Evolutionary conservation across 352 stramenopile genomes (phyloP), one percentile per base, ranked within the genome.

Genomic region (Blastocystis sp.): DNA sequence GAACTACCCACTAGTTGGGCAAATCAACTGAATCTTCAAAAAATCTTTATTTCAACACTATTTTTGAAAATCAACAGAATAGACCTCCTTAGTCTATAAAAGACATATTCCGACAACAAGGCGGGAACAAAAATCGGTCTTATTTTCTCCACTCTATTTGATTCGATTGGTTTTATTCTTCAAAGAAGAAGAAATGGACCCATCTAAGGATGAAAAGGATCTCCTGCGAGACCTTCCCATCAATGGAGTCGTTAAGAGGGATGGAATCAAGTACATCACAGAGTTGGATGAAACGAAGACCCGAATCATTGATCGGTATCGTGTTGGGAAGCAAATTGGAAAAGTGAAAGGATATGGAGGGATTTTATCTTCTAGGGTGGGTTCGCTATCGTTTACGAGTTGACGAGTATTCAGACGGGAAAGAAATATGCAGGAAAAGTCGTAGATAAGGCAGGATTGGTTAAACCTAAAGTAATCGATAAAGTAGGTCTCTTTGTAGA

Each of bases 341-440:
- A 84, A 84, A 30, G 73, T 84, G 51, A 15, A 53, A 0, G 35
- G 6, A 59, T 37, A 35, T 30, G 5, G 1, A 9, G 17, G 2
- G 7, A 37, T 64, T n/a, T 44, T 19, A 54, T 37, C 51, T 19
- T 35, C 7, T 78, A 89, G 78, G 78, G 78, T 11, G 78, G 78
- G 0, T 89, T 89, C 30, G 78, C 78, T 24, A 44, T 40, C 42
- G 78, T 89, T 27, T 89, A 89, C 58, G 60, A 89, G 57, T 27
- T 89, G 44, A 79, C 60, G 24, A 79, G 78, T 44, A 48, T 89
- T 56, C 60, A 64, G 40, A 79, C 40, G 0, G 66, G 66, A n/a
- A 89, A 79, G 44, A 79, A 64, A 56, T 89, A 89, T 40, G 78
- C 78, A 11, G 60, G 78, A 0, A 89, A 89, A 33, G 57, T 89